These are phyloP conservation scores for Opeltia flavorubescens DNA, from an alignment of 495 filamentous ascomycete genomes.

Conservation along the genomic window DNA sequence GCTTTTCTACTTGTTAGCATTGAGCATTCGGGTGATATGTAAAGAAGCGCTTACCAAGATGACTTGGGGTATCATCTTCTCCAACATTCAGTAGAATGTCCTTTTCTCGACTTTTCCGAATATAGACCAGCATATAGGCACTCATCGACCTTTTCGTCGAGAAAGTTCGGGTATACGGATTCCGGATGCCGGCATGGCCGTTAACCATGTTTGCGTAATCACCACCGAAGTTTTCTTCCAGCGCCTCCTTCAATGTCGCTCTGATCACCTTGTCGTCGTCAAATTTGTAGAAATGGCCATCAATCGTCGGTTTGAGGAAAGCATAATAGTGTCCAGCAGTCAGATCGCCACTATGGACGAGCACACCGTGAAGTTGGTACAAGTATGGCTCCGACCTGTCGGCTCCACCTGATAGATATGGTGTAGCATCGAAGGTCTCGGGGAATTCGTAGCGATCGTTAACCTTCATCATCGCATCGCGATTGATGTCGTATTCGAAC, in stretches of 20 bases:
- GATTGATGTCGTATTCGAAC: conserved; percentile 93
- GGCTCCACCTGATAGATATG: conserved; percentile 75
- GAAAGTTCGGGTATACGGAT: conserved; percentile 50
- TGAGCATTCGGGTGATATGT: background rate
- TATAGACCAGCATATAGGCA: conserved; percentile 98
- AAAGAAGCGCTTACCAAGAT: conserved; percentile 49
- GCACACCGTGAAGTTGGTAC: conserved; percentile 86
- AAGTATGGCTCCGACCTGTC: conserved; percentile 79
- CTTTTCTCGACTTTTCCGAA: conserved; percentile 72
- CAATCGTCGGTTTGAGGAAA: conserved; percentile 83
- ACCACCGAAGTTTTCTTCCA: conserved; percentile 95
- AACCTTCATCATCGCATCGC: conserved; percentile 97
- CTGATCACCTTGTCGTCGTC: conserved; percentile 94
- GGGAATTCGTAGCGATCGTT: conserved; percentile 98
- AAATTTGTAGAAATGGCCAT: conserved; percentile 91
- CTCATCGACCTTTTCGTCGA: conserved; percentile 61
- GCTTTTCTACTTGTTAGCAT: conserved; percentile 34
- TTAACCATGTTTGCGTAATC: conserved; percentile 54
- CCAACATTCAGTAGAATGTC: conserved; percentile 62
- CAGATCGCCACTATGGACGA: conserved; percentile 91
- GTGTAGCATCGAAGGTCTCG: conserved; percentile 76
- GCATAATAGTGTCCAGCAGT: conserved; percentile 99
- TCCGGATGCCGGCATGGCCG: conserved; percentile 42
- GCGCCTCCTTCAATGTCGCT: conserved; percentile 76
- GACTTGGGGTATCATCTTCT: conserved; percentile 61